Base-by-base conservation (phyloP, 345 rosid genomes). In the Melaleuca alternifolia region DNA sequence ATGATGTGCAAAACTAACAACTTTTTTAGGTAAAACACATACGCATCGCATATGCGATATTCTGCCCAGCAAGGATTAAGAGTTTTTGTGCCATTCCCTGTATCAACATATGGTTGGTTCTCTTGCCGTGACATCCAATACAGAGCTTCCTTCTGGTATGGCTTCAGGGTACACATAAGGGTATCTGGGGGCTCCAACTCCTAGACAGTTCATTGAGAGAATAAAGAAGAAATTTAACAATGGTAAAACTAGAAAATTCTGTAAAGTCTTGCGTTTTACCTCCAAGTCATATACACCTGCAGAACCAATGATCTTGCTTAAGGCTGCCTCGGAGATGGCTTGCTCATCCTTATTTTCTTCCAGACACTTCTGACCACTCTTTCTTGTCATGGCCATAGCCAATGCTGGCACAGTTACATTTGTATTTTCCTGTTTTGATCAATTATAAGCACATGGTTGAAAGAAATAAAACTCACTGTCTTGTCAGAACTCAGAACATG, bases 41-140 rank as follows among this genome's bases (percentile, higher is more conserved):
- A 95, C 96, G 85, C 91, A 28, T 95, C 98, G 86, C 94, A 93
- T 86, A 95, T 90, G 48, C 90, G 89, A 87, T 93, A 95, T 21
- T 94, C 98, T 26, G 89, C 92, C 95, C 98, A 95, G 84, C 94
- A 94, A 71, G 95, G 96, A 89, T 93, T 96, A 48, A 92, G 93
- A 85, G 94, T 92, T 89, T 90, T 89, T 75, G 92, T 91, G 82
- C 92, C 94, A 87, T 92, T 90, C 85, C 93, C 93, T 52, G 87
- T 90, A 87, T 89, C 93, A 77, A 91, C 87, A 65, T 65, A 65
- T 16, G 79, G 33, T 88, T 94, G 96, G 83, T 90, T 90, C 88
- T 94, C 97, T 85, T 91, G 89, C 86, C 90, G 91, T 6, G 94
- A 90, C 96, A 95, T 95, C 94, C 95, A 94, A 89, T 89, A 89